Percentiles rank a stretch among this genome's conserved stretches.
Conservation (phyloP, 2,329 filamentous ascomycete genomes). For the Annulohypoxylon truncatum region DNA sequence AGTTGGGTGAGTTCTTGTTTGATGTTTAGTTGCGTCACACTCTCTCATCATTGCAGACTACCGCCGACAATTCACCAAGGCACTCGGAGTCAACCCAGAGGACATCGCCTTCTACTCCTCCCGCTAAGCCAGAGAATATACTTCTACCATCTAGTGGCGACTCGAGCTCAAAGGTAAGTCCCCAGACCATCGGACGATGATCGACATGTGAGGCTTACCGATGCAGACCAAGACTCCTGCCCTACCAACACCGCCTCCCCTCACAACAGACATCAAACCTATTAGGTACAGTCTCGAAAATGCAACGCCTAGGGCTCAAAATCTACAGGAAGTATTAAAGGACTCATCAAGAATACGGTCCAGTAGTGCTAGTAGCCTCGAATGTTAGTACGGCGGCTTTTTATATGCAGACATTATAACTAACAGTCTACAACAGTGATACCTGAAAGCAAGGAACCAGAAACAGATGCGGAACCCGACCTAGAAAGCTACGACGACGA, state of each 20-base stretch:
- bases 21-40: background rate
- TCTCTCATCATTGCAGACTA: constrained; percentile 54
- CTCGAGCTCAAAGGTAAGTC: constrained; percentile 52
- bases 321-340: constrained; percentile 75
- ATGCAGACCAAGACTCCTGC: constrained; percentile 51
- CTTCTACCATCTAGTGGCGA: constrained; percentile 52
- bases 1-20: constrained; percentile 72
- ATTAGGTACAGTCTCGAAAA: constrained; percentile 73
- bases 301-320: constrained; percentile 85
- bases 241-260: constrained; percentile 73
- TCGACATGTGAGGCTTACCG: constrained; percentile 27
- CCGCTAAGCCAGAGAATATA: constrained; percentile 51
- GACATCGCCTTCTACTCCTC: constrained; percentile 51
- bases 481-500: constrained; percentile 67
- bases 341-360: constrained; percentile 69
- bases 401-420: constrained; percentile 18
- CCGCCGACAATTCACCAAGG: constrained; percentile 54
- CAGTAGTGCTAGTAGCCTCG: constrained; percentile 78
- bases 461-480: constrained; percentile 64
- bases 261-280: constrained; percentile 79
- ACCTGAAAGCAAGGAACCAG: constrained; percentile 59
- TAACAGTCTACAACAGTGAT: constrained; percentile 60
- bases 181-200: background rate
- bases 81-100: constrained; percentile 52
- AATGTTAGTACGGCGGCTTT: constrained; percentile 68